Evolutionary conservation across 371 early-diverging fungal genomes (phyloP).

Genomic region (Mycotypha africana): DNA sequence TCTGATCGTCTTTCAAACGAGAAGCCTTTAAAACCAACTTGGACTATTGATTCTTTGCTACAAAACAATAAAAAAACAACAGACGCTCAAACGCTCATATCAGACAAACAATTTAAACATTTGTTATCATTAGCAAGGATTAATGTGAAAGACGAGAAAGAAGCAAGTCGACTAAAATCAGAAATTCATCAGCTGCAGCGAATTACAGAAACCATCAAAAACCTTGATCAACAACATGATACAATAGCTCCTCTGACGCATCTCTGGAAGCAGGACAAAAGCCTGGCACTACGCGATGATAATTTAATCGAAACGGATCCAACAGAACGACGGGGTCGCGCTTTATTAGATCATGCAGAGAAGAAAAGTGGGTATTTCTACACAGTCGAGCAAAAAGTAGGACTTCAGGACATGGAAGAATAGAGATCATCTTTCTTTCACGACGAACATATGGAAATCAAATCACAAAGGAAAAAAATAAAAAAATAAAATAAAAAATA

Average conservation of each 20-base stretch:
- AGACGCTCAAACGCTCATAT: too few relatives aligned
- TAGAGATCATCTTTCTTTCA: too few relatives aligned
- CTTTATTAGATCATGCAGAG: slow-evolving; percentile 19
- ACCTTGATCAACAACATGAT: slow-evolving; percentile 5
- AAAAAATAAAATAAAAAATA: too few relatives aligned
- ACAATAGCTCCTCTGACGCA: slow-evolving; percentile 18
- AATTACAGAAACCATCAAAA: slow-evolving; percentile 26
- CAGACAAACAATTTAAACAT: slow-evolving; percentile 28
- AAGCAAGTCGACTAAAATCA: slow-evolving; percentile 12
- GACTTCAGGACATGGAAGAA: too few relatives aligned
- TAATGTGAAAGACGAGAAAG: slow-evolving; percentile 9
- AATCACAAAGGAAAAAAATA: too few relatives aligned
- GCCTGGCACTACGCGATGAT: slow-evolving; percentile 18
- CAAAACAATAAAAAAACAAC: slow-evolving; percentile 5
- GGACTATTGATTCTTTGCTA: slow-evolving; percentile 24
- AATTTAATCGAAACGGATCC: neutral
- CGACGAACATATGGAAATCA: too few relatives aligned
- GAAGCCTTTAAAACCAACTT: slow-evolving; percentile 28
- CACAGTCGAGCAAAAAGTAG: too few relatives aligned
- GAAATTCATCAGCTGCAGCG: slow-evolving; percentile 28
- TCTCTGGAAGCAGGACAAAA: slow-evolving; percentile 24
- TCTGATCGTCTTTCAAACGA: too few relatives aligned
- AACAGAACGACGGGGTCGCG: slow-evolving; percentile 14
- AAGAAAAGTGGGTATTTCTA: slow-evolving; percentile 33
- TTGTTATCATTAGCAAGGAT: slow-evolving; percentile 30